phyloP scores from a whole-genome alignment of 2,329 filamentous ascomycete genomes.

The Diplodia scrobiculata region DNA sequence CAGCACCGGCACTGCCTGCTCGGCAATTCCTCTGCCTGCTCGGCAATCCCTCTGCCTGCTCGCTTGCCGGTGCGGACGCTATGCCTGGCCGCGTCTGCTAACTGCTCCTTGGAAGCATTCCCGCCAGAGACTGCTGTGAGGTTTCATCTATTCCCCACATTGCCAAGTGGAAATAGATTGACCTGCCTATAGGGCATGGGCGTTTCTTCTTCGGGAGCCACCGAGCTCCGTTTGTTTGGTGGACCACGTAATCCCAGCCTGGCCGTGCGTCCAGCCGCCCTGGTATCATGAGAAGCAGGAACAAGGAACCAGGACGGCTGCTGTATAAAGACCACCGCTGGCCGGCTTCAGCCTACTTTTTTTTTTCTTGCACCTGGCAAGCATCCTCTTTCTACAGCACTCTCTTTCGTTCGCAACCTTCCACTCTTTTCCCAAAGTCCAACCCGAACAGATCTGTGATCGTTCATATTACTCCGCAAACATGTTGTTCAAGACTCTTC shows the following conservation, averaged over 20 bases:
- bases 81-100: not conserved
- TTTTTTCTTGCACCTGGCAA: constrained; percentile 13
- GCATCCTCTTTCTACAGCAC: constrained; percentile 10
- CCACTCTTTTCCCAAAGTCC: constrained; percentile 19
- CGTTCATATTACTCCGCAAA: constrained; percentile 21
- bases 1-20: not conserved
- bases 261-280: not conserved
- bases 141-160: constrained; percentile 26
- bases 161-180: constrained; percentile 26
- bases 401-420: constrained; percentile 23
- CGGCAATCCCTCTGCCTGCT: not conserved
- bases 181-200: constrained; percentile 1
- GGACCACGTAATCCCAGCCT: constrained; percentile 16
- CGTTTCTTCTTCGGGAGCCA: constrained; percentile 11
- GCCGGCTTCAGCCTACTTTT: not conserved
- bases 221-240: constrained; percentile 12
- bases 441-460: constrained; percentile 28
- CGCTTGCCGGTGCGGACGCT: constrained; percentile 2
- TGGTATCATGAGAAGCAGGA: constrained; percentile 23
- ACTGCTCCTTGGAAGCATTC: not conserved
- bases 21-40: not conserved
- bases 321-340: constrained; percentile 9
- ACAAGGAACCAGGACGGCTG: not conserved
- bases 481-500: constrained; percentile 28
- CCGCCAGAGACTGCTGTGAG: constrained; percentile 1